Evolutionary conservation across 2,329 filamentous ascomycete species (phyloP).

Genomic region (Penicillium sp.): DNA sequence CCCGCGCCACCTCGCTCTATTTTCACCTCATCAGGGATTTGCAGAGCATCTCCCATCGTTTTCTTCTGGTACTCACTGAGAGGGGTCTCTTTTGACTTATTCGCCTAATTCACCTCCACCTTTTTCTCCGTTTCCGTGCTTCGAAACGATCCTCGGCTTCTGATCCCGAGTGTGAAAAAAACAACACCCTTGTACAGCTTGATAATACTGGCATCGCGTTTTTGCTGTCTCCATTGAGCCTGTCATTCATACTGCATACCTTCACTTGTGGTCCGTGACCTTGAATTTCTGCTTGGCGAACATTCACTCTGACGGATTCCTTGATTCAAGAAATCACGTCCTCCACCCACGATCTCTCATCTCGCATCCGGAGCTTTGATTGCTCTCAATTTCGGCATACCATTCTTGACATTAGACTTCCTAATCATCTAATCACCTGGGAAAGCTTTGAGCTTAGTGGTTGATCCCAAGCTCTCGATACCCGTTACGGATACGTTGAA

Average conservation of each 20-base stretch:
- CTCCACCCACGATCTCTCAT: background rate
- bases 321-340: constrained; percentile 11
- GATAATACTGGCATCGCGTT: constrained; percentile 15
- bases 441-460: constrained; percentile 25
- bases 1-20: constrained; percentile 25
- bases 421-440: constrained; percentile 35
- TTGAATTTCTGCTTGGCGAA: background rate
- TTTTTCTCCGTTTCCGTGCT: background rate
- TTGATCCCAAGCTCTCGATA: constrained; percentile 27
- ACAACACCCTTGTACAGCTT: constrained; percentile 17
- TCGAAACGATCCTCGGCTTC: constrained; percentile 7
- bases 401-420: constrained; percentile 18
- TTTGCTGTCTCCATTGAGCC: constrained; percentile 18
- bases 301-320: background rate
- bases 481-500: constrained; percentile 12
- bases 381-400: constrained; percentile 12
- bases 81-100: constrained; percentile 12
- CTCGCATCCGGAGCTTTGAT: constrained; percentile 2
- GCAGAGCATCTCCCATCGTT: constrained; percentile 38
- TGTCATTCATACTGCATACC: constrained; percentile 21
- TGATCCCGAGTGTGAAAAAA: background rate
- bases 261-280: constrained; percentile 21
- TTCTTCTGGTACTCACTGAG: constrained; percentile 11
- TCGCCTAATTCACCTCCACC: constrained; percentile 15
- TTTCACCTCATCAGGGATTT: constrained; percentile 29